A percentile compares a stretch with the other conserved stretches of the same genome.
Evolutionary conservation across 2,329 filamentous ascomycete species (phyloP).

Genomic region (Penicillium sp.): DNA sequence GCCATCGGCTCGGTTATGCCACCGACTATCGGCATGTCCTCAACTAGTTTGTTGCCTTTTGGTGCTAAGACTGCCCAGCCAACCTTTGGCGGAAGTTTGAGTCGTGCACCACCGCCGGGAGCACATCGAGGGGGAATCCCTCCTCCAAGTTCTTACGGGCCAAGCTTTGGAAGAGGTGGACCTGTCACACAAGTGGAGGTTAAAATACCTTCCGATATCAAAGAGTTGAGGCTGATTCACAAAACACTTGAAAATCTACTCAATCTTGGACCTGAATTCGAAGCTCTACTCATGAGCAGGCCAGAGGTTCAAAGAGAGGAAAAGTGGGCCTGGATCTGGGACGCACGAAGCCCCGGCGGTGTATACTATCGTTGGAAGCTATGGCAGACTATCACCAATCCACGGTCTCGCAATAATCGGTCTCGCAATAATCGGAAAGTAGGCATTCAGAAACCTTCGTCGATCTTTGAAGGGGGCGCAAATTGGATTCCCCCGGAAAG

Average conservation of each 20-base stretch:
- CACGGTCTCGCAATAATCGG: slow-evolving; percentile 37
- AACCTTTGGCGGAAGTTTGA: slow-evolving; percentile 45
- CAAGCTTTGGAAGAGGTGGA: slow-evolving; percentile 44
- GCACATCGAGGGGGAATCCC: slow-evolving; percentile 63
- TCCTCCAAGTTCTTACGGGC: slow-evolving; percentile 67
- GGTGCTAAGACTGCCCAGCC: slow-evolving; percentile 65
- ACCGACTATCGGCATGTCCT: slow-evolving; percentile 45
- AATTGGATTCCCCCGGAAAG: slow-evolving; percentile 74
- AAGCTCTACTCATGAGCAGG: slow-evolving; percentile 84
- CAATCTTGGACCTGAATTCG: slow-evolving; percentile 77
- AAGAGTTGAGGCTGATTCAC: slow-evolving; percentile 77
- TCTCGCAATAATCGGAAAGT: slow-evolving; percentile 30
- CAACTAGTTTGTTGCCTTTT: slow-evolving; percentile 61
- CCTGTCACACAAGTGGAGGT: slow-evolving; percentile 64
- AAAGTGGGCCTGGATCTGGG: slow-evolving; percentile 92
- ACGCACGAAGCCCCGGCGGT: slow-evolving; percentile 70
- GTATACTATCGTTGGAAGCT: slow-evolving; percentile 91
- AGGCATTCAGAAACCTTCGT: slow-evolving; percentile 51
- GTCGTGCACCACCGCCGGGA: slow-evolving; percentile 47
- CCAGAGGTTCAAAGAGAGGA: slow-evolving; percentile 79
- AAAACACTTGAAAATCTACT: slow-evolving; percentile 77
- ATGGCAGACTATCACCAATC: slow-evolving; percentile 77
- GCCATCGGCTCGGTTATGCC: slow-evolving; percentile 56
- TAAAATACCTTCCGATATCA: slow-evolving; percentile 69
- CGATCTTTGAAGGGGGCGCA: slow-evolving; percentile 69